These are phyloP conservation scores for Dalbergia oliveri DNA, from an alignment of 306 rosid genomes.

Conservation along the genomic window DNA sequence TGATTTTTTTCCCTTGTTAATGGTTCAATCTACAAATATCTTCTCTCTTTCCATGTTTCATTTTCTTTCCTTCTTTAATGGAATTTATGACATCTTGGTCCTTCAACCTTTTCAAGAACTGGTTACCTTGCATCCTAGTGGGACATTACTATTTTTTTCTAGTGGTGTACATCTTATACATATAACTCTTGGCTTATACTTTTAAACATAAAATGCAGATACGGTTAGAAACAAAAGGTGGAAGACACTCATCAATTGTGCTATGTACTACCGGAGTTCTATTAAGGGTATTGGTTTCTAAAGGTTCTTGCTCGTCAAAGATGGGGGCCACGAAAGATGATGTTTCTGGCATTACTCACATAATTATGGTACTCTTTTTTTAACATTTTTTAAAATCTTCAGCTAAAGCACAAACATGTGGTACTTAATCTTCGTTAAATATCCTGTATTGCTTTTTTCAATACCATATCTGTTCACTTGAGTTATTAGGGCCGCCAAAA, in stretches of 20 bases:
- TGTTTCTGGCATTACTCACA: constrained; percentile 75
- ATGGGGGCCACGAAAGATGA: constrained; percentile 44
- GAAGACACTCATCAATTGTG: constrained; percentile 80
- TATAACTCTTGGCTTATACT: constrained; percentile 19
- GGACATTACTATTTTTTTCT: constrained; percentile 31
- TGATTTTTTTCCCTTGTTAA: constrained; percentile 8
- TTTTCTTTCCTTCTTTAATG: background rate
- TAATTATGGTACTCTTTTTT: constrained; percentile 77
- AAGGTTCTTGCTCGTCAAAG: constrained; percentile 50
- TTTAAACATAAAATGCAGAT: constrained; percentile 63
- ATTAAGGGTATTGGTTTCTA: constrained; percentile 78
- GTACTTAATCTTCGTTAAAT: constrained; percentile 29
- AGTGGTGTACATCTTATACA: constrained; percentile 34
- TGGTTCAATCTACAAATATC: background rate
- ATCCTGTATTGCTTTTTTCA: constrained; percentile 27
- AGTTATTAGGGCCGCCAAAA: constrained; percentile 27
- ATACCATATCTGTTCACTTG: constrained; percentile 28
- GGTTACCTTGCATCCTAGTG: constrained; percentile 33
- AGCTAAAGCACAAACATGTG: constrained; percentile 24
- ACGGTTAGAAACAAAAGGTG: constrained; percentile 90
- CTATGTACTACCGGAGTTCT: constrained; percentile 93
- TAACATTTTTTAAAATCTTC: constrained; percentile 11
- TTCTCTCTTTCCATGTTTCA: constrained; percentile 14
- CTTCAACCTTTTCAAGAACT: constrained; percentile 21
- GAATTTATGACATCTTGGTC: constrained; percentile 16